Evolutionary conservation across 768 basidiomycete species (phyloP).

Genomic region (Podaxis sp.): DNA sequence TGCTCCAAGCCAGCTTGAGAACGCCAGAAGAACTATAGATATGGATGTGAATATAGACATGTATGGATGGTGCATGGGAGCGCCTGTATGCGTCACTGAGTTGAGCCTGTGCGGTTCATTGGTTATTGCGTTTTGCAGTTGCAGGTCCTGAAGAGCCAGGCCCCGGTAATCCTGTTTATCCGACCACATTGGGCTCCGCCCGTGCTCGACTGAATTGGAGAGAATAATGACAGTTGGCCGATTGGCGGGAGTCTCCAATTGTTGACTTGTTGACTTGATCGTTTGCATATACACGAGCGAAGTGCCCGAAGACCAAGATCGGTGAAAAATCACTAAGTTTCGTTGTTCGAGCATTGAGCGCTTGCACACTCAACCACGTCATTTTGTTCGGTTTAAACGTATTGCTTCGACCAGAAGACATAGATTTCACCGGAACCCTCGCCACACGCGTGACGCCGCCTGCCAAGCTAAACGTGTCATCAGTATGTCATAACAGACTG

Average conservation of each 20-base stretch:
- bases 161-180: conserved; percentile 1
- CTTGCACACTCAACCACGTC: too few species aligned
- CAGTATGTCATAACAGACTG: not conserved
- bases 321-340: too few species aligned
- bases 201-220: not conserved
- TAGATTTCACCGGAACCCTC: too few species aligned
- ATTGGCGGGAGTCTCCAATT: too few species aligned
- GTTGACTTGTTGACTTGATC: not conserved
- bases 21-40: not conserved
- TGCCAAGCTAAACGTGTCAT: not conserved
- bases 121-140: not conserved
- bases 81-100: not conserved
- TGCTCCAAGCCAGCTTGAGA: not conserved
- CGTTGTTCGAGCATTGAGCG: too few species aligned
- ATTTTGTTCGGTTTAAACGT: too few species aligned
- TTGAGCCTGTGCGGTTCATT: not conserved
- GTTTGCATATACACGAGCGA: not conserved
- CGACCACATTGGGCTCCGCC: not conserved
- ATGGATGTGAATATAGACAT: not conserved
- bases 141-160: not conserved
- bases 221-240: not conserved
- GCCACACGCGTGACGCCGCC: too few species aligned
- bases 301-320: not conserved
- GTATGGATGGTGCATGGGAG: not conserved
- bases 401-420: too few species aligned